These are phyloP conservation scores for Cymodocea nodosa DNA, from an alignment of 116 monocot genomes.

Conservation along the genomic window DNA sequence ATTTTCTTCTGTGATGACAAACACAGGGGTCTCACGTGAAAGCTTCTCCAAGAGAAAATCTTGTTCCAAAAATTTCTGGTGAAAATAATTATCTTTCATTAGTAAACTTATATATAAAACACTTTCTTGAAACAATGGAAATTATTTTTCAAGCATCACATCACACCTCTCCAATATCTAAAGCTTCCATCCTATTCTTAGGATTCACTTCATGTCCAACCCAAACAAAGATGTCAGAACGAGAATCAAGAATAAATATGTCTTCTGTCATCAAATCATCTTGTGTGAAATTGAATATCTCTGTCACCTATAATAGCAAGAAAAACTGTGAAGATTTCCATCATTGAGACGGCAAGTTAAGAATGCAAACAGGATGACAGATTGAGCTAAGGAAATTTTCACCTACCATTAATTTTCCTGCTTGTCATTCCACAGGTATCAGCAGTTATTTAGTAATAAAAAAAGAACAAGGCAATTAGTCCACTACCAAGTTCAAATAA, in stretches of 20 bases:
- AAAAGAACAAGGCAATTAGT: neutral
- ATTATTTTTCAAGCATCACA: neutral
- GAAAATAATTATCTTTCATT: conserved; percentile 3
- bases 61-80: conserved; percentile 74
- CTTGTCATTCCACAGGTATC: conserved; percentile 6
- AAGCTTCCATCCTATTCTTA: conserved; percentile 50
- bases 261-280: conserved; percentile 99
- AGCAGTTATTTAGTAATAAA: conserved; percentile 5
- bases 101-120: conserved; percentile 1
- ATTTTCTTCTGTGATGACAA: conserved; percentile 68
- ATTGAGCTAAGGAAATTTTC: conserved; percentile 2
- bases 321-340: conserved; percentile 1
- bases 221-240: conserved; percentile 74
- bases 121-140: neutral
- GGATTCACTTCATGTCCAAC: conserved; percentile 62
- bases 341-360: neutral
- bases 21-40: conserved; percentile 55
- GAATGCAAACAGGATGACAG: neutral
- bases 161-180: conserved; percentile 52
- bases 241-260: conserved; percentile 70
- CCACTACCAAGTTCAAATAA: neutral
- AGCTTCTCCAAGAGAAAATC: conserved; percentile 73
- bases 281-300: conserved; percentile 82
- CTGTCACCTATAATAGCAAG: conserved; percentile 39
- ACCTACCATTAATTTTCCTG: conserved; percentile 69